These are phyloP conservation scores for Colletotrichum paranaense DNA, from an alignment of 2,329 filamentous ascomycete species.

Conservation along the genomic window DNA sequence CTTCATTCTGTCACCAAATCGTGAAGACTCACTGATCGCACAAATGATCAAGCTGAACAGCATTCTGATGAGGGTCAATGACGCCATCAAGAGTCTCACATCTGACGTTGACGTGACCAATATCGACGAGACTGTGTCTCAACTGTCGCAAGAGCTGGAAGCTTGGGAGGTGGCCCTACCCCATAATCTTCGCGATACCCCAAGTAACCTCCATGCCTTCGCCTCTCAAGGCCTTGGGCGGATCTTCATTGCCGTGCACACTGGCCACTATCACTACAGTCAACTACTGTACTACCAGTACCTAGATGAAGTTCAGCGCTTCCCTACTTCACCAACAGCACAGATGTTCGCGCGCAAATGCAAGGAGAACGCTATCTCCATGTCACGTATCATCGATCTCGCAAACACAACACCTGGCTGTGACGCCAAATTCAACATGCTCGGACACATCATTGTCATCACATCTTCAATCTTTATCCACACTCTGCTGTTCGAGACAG, in stretches of 20 bases:
- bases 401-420: slow-evolving; percentile 49
- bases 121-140: slow-evolving; percentile 42
- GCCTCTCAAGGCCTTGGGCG: slow-evolving; percentile 52
- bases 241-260: slow-evolving; percentile 56
- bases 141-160: slow-evolving; percentile 47
- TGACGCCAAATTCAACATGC: slow-evolving; percentile 55
- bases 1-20: slow-evolving; percentile 36
- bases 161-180: slow-evolving; percentile 50
- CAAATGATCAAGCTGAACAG: slow-evolving; percentile 43
- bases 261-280: slow-evolving; percentile 59
- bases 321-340: slow-evolving; percentile 38
- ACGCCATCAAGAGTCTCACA: slow-evolving; percentile 41
- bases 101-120: slow-evolving; percentile 40
- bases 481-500: slow-evolving; percentile 53
- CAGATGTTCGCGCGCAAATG: slow-evolving; percentile 49
- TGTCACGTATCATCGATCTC: slow-evolving; percentile 53
- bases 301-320: slow-evolving; percentile 43
- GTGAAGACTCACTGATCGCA: slow-evolving; percentile 36
- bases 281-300: slow-evolving; percentile 61
- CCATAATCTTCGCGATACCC: slow-evolving; percentile 48
- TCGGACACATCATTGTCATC: slow-evolving; percentile 59
- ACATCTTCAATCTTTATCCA: slow-evolving; percentile 59
- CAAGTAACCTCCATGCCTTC: slow-evolving; percentile 50
- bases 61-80: slow-evolving; percentile 52
- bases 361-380: slow-evolving; percentile 50